Evolutionary conservation across 352 stramenopile species (phyloP), one percentile per base, ranked within the genome.

Genomic region (Pythium apleroticum): DNA sequence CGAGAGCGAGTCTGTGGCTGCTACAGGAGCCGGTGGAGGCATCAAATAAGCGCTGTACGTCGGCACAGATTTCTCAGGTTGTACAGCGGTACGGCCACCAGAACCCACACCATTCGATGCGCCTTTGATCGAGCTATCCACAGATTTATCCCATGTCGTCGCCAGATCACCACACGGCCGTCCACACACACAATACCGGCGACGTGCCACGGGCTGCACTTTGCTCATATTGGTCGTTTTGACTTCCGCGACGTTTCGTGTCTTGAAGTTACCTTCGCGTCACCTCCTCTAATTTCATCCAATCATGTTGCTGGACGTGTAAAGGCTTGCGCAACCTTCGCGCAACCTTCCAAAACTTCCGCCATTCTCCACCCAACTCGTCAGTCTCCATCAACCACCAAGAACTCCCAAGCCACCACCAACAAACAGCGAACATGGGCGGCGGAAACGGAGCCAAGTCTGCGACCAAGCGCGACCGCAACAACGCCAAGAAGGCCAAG

Each of bases 401-500:
- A 60, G 33, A 52, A 17, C 27, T 31, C 43, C 28, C 27, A 48
- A 15, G 41, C 39, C 28, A 45, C n/a, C 27, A 58, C 25, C 28
- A 54, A 50, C 41, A 52, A 24, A 63, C 7, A 33, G n/a, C 28
- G 37, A 89, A 15, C 10, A 94, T 95, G 86, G 86, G 86, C 64
- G 86, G 86, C 68, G 86, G 86, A 45, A 95, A 95, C 69, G 86
- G 86, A 71, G 80, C 89, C 53, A 95, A 95, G 73, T 90, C 77
- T 24, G 76, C 81, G 68, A 77, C 80, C 30, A 89, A 89, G 76
- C 86, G 86, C 52, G 86, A 94, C 24, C 86, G 86, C 68, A 90
- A 89, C 72, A 91, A 93, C 65, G 74, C 65, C 41, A 95, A 95
- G 80, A 95, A 95, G 77, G 77, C 81, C 61, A 95, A 95, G 71